Percentiles rank a stretch among this genome's conserved stretches.
Evolutionary conservation across 225 moss, liverwort and hornwort genomes (phyloP).

Genomic region (Pseudisothecium myosuroides): DNA sequence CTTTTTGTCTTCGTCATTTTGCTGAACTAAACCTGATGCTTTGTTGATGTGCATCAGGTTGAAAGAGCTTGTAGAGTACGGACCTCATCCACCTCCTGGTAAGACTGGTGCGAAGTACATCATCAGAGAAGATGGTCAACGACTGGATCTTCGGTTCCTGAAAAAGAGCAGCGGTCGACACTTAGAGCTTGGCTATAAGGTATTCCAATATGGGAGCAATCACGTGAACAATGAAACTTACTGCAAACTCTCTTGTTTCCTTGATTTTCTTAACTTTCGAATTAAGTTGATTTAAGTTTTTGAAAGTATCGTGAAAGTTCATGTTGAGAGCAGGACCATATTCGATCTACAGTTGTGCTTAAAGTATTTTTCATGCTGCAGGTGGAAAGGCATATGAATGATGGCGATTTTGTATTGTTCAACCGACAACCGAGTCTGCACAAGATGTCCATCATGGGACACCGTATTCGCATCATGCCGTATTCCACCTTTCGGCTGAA

Average conservation of each 20-base stretch:
- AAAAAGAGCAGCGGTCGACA: slow-evolving; percentile 99
- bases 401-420: slow-evolving; percentile 98
- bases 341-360: background rate
- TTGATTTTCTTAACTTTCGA: background rate
- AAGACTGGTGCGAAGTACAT: slow-evolving; percentile 99
- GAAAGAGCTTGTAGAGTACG: slow-evolving; percentile 99
- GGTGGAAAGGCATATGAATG: slow-evolving; percentile 98
- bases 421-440: slow-evolving; percentile 99
- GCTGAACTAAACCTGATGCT: background rate
- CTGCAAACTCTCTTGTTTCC: background rate
- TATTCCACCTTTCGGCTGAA: slow-evolving; percentile 97
- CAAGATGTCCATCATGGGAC: slow-evolving; percentile 99
- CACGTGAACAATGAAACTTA: background rate
- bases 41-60: slow-evolving; percentile 46
- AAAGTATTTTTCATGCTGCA: slow-evolving; percentile 10
- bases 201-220: background rate
- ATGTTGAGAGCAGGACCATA: background rate
- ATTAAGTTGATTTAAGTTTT: background rate
- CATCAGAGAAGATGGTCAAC: slow-evolving; percentile 95
- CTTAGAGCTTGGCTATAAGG: slow-evolving; percentile 97
- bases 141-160: slow-evolving; percentile 91
- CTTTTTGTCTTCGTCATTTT: background rate
- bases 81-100: slow-evolving; percentile 97
- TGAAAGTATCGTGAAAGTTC: background rate
- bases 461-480: slow-evolving; percentile 95